Conservation (phyloP, 352 stramenopile genomes). For the Pythium periplocum region DNA sequence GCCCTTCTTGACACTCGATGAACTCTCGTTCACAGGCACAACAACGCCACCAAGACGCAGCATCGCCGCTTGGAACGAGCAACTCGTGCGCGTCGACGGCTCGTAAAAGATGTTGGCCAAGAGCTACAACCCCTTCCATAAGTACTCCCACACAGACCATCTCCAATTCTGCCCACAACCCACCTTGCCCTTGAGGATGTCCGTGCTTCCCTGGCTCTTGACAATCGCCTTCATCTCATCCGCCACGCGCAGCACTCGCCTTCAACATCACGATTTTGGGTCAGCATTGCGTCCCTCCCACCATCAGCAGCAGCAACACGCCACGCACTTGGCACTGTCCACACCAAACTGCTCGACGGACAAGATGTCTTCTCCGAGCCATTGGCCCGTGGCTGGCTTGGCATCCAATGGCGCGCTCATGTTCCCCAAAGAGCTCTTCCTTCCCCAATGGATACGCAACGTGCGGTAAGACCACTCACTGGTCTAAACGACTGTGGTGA, state of each 20-base stretch:
- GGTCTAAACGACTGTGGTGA: not conserved
- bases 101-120: conserved; percentile 98
- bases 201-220: conserved; percentile 55
- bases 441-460: not conserved
- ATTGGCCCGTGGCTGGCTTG: conserved; percentile 50
- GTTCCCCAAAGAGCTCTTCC: not conserved
- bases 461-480: conserved; percentile 2
- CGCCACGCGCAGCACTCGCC: conserved; percentile 63
- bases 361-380: conserved; percentile 68
- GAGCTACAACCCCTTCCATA: conserved; percentile 34
- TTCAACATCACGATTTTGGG: conserved; percentile 14
- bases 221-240: conserved; percentile 85
- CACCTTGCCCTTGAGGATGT: conserved; percentile 84
- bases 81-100: conserved; percentile 96
- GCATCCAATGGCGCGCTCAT: conserved; percentile 39
- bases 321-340: conserved; percentile 57
- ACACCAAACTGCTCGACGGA: conserved; percentile 78
- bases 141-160: no score
- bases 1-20: conserved; percentile 96
- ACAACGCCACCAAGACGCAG: conserved; percentile 94
- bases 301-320: not conserved
- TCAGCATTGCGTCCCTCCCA: not conserved
- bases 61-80: conserved; percentile 98
- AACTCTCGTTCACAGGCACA: conserved; percentile 91
- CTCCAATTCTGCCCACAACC: not conserved